Percentiles rank a stretch among this genome's conserved stretches.
Conservation (phyloP, 2,329 filamentous ascomycete genomes). For the Zelopaecilomyces penicillatus region DNA sequence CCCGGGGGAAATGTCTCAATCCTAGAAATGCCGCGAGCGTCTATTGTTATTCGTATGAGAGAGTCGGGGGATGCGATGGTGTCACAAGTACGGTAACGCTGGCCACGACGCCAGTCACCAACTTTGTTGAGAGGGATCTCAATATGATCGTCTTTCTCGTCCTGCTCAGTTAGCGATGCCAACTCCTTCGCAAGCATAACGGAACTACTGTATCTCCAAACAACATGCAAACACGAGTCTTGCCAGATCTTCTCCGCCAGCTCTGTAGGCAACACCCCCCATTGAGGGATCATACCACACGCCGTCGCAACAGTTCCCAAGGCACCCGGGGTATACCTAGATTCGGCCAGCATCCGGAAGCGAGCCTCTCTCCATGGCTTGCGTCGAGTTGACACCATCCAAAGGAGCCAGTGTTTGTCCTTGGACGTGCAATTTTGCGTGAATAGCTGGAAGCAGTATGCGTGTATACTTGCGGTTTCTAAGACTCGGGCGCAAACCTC, state of each 20-base stretch:
- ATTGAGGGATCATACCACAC: background rate
- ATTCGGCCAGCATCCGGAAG: background rate
- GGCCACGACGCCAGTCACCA: constrained; percentile 1
- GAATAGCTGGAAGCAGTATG: constrained; percentile 2
- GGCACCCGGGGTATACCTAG: background rate
- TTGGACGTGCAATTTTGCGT: background rate
- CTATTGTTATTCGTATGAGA: too few relatives aligned
- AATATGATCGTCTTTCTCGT: background rate
- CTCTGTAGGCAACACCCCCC: background rate
- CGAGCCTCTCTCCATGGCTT: background rate
- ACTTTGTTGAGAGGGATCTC: background rate
- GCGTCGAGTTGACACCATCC: background rate
- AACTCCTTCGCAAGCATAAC: constrained; percentile 1
- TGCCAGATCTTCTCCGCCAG: background rate
- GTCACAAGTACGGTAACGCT: too few relatives aligned
- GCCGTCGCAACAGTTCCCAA: background rate
- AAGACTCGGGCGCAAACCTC: too few relatives aligned
- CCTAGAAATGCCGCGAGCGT: too few relatives aligned
- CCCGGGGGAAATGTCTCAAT: too few relatives aligned
- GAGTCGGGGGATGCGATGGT: too few relatives aligned
- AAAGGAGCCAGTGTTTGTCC: background rate
- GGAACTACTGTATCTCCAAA: constrained; percentile 2
- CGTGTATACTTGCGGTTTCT: constrained; percentile 1
- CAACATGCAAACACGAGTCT: background rate
- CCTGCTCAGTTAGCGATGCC: background rate